Percentiles rank a stretch among this genome's conserved stretches.
These are phyloP conservation scores for Myxozyma mucilagina DNA, from an alignment of 805 yeast species.

Conservation along the genomic window DNA sequence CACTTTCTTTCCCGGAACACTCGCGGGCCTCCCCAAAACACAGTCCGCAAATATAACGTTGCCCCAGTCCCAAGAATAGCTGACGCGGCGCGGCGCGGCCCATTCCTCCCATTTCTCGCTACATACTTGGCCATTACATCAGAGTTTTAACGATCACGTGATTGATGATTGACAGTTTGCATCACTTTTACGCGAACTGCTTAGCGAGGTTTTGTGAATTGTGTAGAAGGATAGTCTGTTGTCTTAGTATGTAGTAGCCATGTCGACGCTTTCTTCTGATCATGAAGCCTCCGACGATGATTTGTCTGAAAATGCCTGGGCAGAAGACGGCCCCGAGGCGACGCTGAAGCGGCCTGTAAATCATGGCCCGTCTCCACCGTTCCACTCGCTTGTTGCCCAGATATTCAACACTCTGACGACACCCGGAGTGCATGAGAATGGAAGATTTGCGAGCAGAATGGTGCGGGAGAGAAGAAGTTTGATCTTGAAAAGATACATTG, in stretches of 20 bases:
- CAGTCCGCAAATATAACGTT: too few relatives aligned
- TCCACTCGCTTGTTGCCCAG: conserved; percentile 45
- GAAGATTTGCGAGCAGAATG: conserved; percentile 8
- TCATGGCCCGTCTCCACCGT: conserved; percentile 46
- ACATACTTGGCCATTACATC: too few relatives aligned
- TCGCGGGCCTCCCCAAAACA: too few relatives aligned
- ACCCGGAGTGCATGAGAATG: not conserved
- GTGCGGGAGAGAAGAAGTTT: conserved; percentile 34
- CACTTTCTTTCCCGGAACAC: too few relatives aligned
- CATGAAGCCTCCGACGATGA: not conserved
- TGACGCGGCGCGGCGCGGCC: too few relatives aligned
- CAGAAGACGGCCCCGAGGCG: not conserved
- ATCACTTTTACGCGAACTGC: too few relatives aligned
- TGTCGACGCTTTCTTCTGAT: not conserved
- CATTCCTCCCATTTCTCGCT: too few relatives aligned
- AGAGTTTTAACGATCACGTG: too few relatives aligned
- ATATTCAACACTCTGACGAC: conserved; percentile 45
- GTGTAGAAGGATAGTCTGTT: too few relatives aligned
- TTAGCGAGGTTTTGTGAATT: too few relatives aligned
- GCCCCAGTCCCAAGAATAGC: too few relatives aligned
- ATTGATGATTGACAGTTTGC: too few relatives aligned
- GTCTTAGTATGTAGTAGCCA: not conserved
- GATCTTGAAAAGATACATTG: conserved; percentile 46
- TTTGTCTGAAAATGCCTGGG: conserved; percentile 5
- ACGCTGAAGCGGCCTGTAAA: conserved; percentile 40